Conservation (phyloP, 2,329 filamentous ascomycete species). For the Cadophora gregata region DNA sequence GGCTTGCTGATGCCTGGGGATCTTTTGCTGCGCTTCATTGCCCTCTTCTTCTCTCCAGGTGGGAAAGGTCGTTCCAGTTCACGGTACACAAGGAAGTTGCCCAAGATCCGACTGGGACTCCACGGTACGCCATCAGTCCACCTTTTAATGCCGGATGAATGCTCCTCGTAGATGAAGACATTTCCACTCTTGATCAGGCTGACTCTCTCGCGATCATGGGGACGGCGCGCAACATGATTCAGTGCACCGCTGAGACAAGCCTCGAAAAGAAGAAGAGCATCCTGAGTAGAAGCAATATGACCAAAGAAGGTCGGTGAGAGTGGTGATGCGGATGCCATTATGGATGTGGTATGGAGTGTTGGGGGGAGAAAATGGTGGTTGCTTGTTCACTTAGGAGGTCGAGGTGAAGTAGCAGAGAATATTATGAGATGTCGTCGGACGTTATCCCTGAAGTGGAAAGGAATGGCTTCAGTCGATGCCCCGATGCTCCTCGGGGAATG, state of each 20-base stretch:
- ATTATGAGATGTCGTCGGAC: constrained; percentile 34
- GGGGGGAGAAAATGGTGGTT: constrained; percentile 34
- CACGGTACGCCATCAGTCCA: constrained; percentile 94
- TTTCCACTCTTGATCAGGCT: constrained; percentile 82
- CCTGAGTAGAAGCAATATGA: constrained; percentile 30
- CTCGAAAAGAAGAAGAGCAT: constrained; percentile 83
- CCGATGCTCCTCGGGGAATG: constrained; percentile 17
- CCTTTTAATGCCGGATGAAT: constrained; percentile 84
- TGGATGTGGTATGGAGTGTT: constrained; percentile 40
- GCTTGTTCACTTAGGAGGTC: constrained; percentile 19
- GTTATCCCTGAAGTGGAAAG: constrained; percentile 31
- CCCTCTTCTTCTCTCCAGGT: constrained; percentile 84
- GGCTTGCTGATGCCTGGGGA: constrained; percentile 41
- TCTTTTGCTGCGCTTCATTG: constrained; percentile 68
- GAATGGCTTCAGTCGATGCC: constrained; percentile 24
- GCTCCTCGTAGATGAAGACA: constrained; percentile 89
- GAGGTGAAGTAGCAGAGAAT: constrained; percentile 20
- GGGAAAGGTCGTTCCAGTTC: constrained; percentile 97
- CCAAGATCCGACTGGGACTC: constrained; percentile 93
- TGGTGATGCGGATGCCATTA: constrained; percentile 32
- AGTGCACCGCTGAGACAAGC: constrained; percentile 74
- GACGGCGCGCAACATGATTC: constrained; percentile 79
- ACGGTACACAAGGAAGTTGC: constrained; percentile 95
- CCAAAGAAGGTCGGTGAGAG: constrained; percentile 34
- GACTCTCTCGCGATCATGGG: constrained; percentile 82